A percentile compares a stretch with the other conserved stretches of the same genome.
phyloP scores from a whole-genome alignment of 768 basidiomycete genomes.

The Termitomyces heimii region DNA sequence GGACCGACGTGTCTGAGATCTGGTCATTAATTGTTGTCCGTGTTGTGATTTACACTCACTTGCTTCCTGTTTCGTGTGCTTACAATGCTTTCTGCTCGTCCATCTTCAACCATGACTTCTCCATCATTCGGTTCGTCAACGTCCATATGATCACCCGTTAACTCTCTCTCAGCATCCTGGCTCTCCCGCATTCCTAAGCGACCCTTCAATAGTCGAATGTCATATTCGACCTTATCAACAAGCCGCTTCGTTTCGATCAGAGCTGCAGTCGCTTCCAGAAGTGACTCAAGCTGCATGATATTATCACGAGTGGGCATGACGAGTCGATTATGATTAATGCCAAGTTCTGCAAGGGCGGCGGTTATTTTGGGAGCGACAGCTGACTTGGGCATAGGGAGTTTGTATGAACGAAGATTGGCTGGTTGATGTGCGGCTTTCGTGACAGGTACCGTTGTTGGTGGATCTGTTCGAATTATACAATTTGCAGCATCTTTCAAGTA shows the following conservation, averaged over 20 bases:
- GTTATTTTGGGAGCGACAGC: conserved; percentile 70
- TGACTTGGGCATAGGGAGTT: conserved; percentile 75
- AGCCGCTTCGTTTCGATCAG: conserved; percentile 88
- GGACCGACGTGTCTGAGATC: conserved; percentile 48
- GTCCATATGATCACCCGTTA: conserved; percentile 38
- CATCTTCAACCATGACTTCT: conserved; percentile 39
- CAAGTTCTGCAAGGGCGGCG: conserved; percentile 71
- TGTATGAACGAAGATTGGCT: conserved; percentile 82
- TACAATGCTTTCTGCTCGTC: conserved; percentile 59
- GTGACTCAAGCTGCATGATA: conserved; percentile 60
- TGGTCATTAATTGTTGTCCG: background rate
- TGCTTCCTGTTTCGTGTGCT: conserved; percentile 58
- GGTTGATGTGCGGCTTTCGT: conserved; percentile 78
- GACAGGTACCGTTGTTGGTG: conserved; percentile 41
- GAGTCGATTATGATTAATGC: conserved; percentile 64
- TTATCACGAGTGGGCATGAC: conserved; percentile 95
- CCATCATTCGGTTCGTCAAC: conserved; percentile 38
- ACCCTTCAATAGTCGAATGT: conserved; percentile 65
- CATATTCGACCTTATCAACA: conserved; percentile 82
- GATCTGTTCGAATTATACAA: conserved; percentile 70
- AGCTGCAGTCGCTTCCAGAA: conserved; percentile 65
- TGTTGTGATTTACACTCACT: conserved; percentile 29
- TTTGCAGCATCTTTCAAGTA: conserved; percentile 50
- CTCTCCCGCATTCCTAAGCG: conserved; percentile 50
- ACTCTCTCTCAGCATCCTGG: conserved; percentile 29